Evolutionary conservation across 495 filamentous ascomycete genomes (phyloP).

Genomic region (Aeminium ludgeri): DNA sequence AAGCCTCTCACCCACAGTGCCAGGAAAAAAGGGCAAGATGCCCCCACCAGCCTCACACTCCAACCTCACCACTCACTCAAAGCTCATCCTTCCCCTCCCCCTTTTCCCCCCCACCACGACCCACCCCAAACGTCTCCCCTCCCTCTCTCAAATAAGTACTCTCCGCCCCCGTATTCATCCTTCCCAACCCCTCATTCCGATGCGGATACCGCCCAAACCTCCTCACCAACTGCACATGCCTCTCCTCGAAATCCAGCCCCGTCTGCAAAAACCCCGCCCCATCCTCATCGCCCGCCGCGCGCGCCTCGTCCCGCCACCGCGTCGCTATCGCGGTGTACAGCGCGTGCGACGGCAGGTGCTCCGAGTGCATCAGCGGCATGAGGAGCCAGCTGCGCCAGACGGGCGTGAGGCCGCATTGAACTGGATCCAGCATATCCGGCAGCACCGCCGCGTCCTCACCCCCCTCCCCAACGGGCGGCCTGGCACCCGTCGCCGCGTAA

Average conservation of each 20-base stretch:
- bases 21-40: too few relatives aligned
- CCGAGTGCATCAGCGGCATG: constrained; percentile 31
- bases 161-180: constrained; percentile 24
- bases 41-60: too few relatives aligned
- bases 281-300: constrained; percentile 12
- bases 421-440: too few relatives aligned
- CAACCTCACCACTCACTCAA: too few relatives aligned
- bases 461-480: background rate
- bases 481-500: background rate
- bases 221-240: constrained; percentile 22
- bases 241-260: constrained; percentile 9
- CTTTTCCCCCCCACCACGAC: constrained; percentile 1
- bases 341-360: constrained; percentile 18
- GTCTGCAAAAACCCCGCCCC: constrained; percentile 4
- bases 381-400: constrained; percentile 26
- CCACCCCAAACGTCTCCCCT: constrained; percentile 25
- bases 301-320: constrained; percentile 4
- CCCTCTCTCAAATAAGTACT: constrained; percentile 17
- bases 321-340: background rate
- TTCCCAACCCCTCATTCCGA: constrained; percentile 23
- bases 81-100: constrained; percentile 1
- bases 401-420: background rate
- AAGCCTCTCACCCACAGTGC: too few relatives aligned
- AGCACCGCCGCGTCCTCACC: background rate
- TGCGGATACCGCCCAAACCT: constrained; percentile 29